Base-by-base conservation (phyloP, 306 rosid genomes). In the Sindora glabra region DNA sequence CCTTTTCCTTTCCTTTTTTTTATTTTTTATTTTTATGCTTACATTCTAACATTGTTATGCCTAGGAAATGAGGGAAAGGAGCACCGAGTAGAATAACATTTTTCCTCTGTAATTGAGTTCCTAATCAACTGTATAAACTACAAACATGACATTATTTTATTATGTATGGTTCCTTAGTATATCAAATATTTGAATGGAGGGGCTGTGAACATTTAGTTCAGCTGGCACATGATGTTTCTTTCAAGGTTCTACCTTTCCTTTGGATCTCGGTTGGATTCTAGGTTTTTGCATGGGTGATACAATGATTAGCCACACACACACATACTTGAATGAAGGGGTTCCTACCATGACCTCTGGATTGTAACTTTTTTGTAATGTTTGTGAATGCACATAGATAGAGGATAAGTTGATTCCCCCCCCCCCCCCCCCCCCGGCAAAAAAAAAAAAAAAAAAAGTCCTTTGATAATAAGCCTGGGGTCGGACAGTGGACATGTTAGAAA, bases 41-140 rank as follows among this genome's bases (percentile, higher is more conserved):
- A 29, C 61, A 51, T 46, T n/a, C 15, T 67, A 45, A 32, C 25
- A 16, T 45, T 65, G 62, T 11, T n/a, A n/a, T n/a, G n/a, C 36
- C 32, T 3, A 41, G 56, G 57, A 17, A 29, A 18, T 44, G 67
- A 38, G 63, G 47, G 62, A 40, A 68, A 68, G 67, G 29, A 74
- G 71, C 46, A 14, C 25, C 15, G 39, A 59, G 40, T 60, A 59
- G 17, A 53, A 71, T 69, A 78, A 41, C 71, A 69, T 48, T 78
- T 69, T 73, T 73, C 67, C 53, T 25, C 33, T 68, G 63, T 64
- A 78, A 63, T 42, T 67, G 52, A 58, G 23, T 40, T 64, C 17
- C 27, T 19, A 52, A 58, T 53, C 22, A 45, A 58, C 66, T 68
- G 40, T 68, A 59, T 47, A 59, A 64, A 33, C 59, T 22, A 59